Evolutionary conservation across 139 green algal genomes (phyloP), one percentile per base, ranked within the genome.

Genomic region (Trebouxia sp.): DNA sequence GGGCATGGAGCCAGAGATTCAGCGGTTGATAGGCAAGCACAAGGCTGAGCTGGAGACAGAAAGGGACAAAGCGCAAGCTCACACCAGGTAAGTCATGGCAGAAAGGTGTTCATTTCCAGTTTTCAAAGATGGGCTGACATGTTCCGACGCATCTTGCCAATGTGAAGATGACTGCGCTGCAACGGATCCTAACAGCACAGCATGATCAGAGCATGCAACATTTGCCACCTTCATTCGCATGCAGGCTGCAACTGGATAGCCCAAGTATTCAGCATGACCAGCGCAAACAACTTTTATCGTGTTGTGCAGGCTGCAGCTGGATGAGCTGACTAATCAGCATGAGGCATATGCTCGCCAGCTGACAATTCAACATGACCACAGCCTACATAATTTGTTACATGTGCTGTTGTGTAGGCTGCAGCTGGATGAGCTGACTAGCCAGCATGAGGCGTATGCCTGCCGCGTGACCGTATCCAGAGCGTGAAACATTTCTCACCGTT

Each of bases 1-100:
- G 75, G 88, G 88, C 8, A 75, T 87, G 51, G 85, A 89, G 53
- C 82, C 82, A 17, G 88, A 92, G 81, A 89, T 92, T 39, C 84
- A 90, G 83, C 39, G 75, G 1, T 76, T 92, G 72, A 82, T 90
- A 26, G 50, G 72, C 30, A 83, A 84, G 77, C 84, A 89, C 48
- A 87, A 87, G 62, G 85, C 65, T 14, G 87, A 91, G 30, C 55
- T 89, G 65, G 72, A 75, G 38, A 35, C 37, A 32, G 75, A 50
- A 3, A 58, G 67, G 32, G 32, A 76, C 38, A 62, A 87, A 28
- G 85, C 83, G 22, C 55, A 65, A 1, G 79, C 83, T 38, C 15
- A n/a, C 22, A 70, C 51, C 38, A 80, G 51, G 75, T 80, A 5
- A 35, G 55, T 17, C n/a, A n/a, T 14, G 24, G 26, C 7, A n/a